Percentiles rank a stretch among this genome's conserved stretches.
Evolutionary conservation across 495 filamentous ascomycete genomes (phyloP).

Genomic region (Cudoniella acicularis): DNA sequence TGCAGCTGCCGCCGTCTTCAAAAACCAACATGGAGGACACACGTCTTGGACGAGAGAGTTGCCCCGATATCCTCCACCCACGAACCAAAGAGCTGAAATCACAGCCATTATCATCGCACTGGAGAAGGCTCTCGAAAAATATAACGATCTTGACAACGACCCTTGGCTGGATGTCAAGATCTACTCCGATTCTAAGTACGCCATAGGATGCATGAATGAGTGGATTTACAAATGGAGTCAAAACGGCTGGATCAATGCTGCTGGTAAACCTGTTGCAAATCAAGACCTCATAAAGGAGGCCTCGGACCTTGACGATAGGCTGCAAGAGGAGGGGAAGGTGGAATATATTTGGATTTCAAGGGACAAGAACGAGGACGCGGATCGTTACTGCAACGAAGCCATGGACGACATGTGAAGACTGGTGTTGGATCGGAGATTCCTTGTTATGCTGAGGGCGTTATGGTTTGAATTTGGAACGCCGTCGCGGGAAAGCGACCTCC

Average conservation of each 20-base stretch:
- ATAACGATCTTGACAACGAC: conserved; percentile 8
- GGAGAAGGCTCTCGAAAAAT: conserved; percentile 30
- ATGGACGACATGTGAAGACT: conserved; percentile 18
- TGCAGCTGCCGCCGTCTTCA: conserved; percentile 34
- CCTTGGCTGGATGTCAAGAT: conserved; percentile 23
- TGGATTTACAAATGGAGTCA: conserved; percentile 29
- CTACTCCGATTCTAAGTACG: conserved; percentile 32
- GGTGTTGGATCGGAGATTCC: no score
- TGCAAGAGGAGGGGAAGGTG: conserved; percentile 28
- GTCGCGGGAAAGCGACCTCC: no score
- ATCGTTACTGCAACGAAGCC: conserved; percentile 17
- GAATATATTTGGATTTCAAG: conserved; percentile 27
- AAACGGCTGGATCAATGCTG: conserved; percentile 30
- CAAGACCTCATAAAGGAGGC: conserved; percentile 33
- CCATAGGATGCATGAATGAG: conserved; percentile 25
- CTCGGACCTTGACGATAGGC: conserved; percentile 25
- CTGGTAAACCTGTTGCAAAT: conserved; percentile 27
- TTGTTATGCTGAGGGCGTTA: no score
- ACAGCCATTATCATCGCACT: conserved; percentile 37
- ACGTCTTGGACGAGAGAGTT: not conserved
- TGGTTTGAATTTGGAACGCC: no score
- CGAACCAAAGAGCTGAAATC: conserved; percentile 40
- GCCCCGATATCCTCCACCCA: conserved; percentile 24
- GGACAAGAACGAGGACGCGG: conserved; percentile 23
- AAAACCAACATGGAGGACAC: not conserved